Percentiles rank a stretch among this genome's conserved stretches.
These are phyloP conservation scores for Rhizopogon parksii DNA, from an alignment of 1,284 basidiomycete species.

Conservation along the genomic window DNA sequence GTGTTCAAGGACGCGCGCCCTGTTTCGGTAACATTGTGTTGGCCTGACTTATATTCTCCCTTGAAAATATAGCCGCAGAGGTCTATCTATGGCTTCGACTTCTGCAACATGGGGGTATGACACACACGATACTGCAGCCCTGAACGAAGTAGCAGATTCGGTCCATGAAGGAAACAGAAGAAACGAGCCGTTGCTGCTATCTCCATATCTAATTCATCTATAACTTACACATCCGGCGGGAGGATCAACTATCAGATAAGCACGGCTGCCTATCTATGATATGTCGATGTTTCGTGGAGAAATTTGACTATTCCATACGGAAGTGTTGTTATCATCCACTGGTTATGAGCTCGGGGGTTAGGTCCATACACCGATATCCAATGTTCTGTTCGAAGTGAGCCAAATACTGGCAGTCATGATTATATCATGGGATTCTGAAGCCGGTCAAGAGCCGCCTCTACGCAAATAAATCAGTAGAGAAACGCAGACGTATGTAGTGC, in stretches of 20 bases:
- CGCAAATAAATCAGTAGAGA: constrained; percentile 24
- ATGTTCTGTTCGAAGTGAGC: constrained; percentile 1
- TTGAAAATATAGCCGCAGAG: not conserved
- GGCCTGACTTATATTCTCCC: not conserved
- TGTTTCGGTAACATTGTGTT: too few species aligned
- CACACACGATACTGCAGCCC: not conserved
- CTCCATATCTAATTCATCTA: not conserved
- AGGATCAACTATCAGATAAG: not conserved
- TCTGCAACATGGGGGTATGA: not conserved
- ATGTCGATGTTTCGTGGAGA: constrained; percentile 5
- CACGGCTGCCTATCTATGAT: not conserved
- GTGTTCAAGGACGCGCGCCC: not conserved
- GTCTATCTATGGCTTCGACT: not conserved
- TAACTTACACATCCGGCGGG: not conserved
- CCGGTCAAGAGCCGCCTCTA: constrained; percentile 48
- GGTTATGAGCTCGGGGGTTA: not conserved
- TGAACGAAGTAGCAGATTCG: not conserved
- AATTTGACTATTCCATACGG: not conserved
- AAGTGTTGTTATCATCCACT: not conserved
- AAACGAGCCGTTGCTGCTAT: not conserved
- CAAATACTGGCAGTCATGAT: not conserved
- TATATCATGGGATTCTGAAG: constrained; percentile 39
- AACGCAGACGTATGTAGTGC: constrained; percentile 31
- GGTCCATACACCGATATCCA: not conserved
- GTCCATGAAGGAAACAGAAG: not conserved